phyloP scores from a whole-genome alignment of 805 yeast species.

The Saccharomycopsis fodiens region DNA sequence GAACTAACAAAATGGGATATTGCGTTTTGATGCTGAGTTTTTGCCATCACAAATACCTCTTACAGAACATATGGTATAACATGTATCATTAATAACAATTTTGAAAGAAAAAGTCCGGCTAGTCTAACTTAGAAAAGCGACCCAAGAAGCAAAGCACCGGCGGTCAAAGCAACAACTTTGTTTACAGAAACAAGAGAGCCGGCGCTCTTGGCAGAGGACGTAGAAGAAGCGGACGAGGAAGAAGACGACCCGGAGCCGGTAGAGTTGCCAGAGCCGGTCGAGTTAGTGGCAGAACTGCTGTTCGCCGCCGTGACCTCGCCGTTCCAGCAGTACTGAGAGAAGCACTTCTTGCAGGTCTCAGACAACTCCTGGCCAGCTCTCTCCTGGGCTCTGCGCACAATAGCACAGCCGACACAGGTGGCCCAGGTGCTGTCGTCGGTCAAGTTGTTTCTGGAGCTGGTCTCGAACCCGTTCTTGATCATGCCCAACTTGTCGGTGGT shows the following conservation, averaged over 20 bases:
- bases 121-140: too few relatives aligned
- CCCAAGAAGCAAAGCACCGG: too few relatives aligned
- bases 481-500: constrained; percentile 48
- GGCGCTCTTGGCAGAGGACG: neutral
- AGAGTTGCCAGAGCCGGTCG: neutral
- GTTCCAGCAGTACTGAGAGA: constrained; percentile 66
- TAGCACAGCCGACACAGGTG: constrained; percentile 76
- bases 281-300: neutral
- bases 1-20: too few relatives aligned
- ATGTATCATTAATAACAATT: too few relatives aligned
- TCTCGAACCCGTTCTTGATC: constrained; percentile 68
- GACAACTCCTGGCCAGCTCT: constrained; percentile 49
- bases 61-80: too few relatives aligned
- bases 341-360: constrained; percentile 65
- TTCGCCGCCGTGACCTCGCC: neutral
- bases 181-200: neutral
- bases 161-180: too few relatives aligned
- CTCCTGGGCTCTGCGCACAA: constrained; percentile 71
- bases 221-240: neutral
- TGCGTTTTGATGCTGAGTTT: too few relatives aligned
- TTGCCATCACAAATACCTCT: too few relatives aligned
- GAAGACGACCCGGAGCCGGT: neutral
- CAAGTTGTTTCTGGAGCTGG: constrained; percentile 56
- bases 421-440: constrained; percentile 64
- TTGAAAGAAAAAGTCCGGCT: too few relatives aligned